Conservation (phyloP, 441 rosid genomes). For the Mallotus repandus region DNA sequence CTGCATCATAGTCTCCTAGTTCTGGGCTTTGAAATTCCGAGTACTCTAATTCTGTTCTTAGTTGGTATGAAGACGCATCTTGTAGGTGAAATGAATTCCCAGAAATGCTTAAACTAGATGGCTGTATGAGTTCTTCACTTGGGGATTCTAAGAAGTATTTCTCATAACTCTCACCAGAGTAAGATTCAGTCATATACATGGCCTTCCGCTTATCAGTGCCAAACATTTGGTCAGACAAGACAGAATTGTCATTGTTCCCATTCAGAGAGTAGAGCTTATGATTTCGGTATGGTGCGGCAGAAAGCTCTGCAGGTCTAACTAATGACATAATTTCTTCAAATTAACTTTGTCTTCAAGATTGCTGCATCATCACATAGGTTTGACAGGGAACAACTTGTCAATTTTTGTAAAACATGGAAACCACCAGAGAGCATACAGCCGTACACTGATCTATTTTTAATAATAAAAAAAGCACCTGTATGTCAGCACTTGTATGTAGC, state of each 20-base stretch:
- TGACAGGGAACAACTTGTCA: conserved; percentile 8
- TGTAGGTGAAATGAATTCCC: conserved; percentile 46
- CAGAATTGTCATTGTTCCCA: conserved; percentile 45
- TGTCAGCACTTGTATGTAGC: background rate
- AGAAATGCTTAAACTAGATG: conserved; percentile 56
- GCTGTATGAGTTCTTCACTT: conserved; percentile 49
- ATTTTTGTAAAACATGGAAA: background rate
- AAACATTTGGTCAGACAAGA: conserved; percentile 42
- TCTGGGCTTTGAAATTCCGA: conserved; percentile 49
- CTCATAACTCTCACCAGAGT: conserved; percentile 65
- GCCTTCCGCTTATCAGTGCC: conserved; percentile 53
- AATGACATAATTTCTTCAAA: conserved; percentile 51
- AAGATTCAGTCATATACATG: conserved; percentile 54
- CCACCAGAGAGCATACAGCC: background rate
- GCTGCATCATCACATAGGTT: conserved; percentile 22
- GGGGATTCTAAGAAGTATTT: conserved; percentile 84
- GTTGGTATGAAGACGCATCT: conserved; percentile 43
- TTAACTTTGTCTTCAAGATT: conserved; percentile 25
- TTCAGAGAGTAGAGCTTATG: conserved; percentile 57
- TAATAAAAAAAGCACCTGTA: conserved; percentile 12
- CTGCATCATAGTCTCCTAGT: conserved; percentile 49
- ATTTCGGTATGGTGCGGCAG: conserved; percentile 52
- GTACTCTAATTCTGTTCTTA: conserved; percentile 42
- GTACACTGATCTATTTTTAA: background rate
- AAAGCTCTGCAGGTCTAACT: conserved; percentile 61